These are phyloP conservation scores for Eucalyptus curtisii DNA, from an alignment of 345 rosid species.

Conservation along the genomic window DNA sequence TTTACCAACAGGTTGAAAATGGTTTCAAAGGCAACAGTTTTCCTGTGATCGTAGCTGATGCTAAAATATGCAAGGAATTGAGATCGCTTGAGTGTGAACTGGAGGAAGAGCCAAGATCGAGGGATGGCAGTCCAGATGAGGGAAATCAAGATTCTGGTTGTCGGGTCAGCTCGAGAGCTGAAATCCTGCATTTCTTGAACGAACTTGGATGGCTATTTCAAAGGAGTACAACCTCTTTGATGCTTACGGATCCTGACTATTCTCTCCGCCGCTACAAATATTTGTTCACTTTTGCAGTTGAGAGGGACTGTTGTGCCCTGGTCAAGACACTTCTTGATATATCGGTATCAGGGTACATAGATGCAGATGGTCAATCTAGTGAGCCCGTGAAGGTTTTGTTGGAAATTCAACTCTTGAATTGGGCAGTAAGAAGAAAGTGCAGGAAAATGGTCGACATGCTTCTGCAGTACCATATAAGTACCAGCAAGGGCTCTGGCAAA, in stretches of 20 bases:
- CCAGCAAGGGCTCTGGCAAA: conserved; percentile 5
- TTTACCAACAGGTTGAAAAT: conserved; percentile 56
- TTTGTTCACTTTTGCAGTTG: conserved; percentile 59
- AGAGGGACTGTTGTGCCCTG: conserved; percentile 59
- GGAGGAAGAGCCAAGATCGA: conserved; percentile 13
- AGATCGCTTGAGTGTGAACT: conserved; percentile 63
- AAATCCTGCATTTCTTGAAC: conserved; percentile 59
- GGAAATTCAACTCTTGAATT: conserved; percentile 62
- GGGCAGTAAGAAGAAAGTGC: conserved; percentile 67
- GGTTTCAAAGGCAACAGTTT: conserved; percentile 79
- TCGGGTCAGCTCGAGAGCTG: conserved; percentile 48
- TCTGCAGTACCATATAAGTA: conserved; percentile 21
- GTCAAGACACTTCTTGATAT: conserved; percentile 51
- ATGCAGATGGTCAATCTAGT: conserved; percentile 21
- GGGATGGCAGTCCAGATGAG: conserved; percentile 26
- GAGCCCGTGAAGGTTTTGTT: conserved; percentile 41
- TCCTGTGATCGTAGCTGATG: conserved; percentile 75
- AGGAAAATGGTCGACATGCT: conserved; percentile 61
- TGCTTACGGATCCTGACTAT: conserved; percentile 19
- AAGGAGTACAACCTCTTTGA: conserved; percentile 18
- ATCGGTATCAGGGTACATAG: conserved; percentile 38
- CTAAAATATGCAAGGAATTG: conserved; percentile 70
- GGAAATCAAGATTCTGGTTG: conserved; percentile 16
- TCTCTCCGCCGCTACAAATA: conserved; percentile 60
- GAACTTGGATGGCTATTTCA: conserved; percentile 98